Base-by-base conservation (phyloP, 2,329 filamentous ascomycete species). In the Thermothelomyces thermophilus region DNA sequence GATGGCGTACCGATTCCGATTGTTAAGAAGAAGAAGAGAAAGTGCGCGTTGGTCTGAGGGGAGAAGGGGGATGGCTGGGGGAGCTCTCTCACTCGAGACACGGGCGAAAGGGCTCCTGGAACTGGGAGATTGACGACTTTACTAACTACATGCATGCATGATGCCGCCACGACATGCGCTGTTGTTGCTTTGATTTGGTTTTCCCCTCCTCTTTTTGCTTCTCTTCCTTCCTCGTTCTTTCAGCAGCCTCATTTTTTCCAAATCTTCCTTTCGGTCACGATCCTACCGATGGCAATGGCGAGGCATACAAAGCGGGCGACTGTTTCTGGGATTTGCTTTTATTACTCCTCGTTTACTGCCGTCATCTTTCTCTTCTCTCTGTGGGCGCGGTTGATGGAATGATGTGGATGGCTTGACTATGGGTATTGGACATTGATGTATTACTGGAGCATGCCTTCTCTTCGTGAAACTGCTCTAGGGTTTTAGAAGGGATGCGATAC, bases 11-110 rank as follows among this genome's bases (percentile, higher is more conserved):
- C 47, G 41, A 65, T 74, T 54, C 68, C 71, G 34, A 70, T 71
- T 50, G 63, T 74, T 72, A 88, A 83, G 76, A 84, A 84, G 74
- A 93, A 88, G 82, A 90, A 87, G 79, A 83, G 84, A 73, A 86
- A 79, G 69, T 94, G 88, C 75, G 81, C 79, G 67, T 80, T 91
- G 68, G 75, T 94, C 65, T 94, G 75, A 80, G n/a, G n/a, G n/a
- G n/a, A n/a, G 66, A 53, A 2, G 42, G 41, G 19, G 19, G 51
- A 46, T 22, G 40, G 37, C 28, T 10, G 19, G 19, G 52, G 46
- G 24, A 34, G 37, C 33, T 9, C 16, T 17, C 45, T 20, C n/a
- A n/a, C n/a, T n/a, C n/a, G 45, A 10, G 39, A 28, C 26, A 16
- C 24, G 33, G 24, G 20, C 17, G 28, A 37, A 39, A 39, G 31